Conservation (phyloP, 208 protist species). For the Endotrypanum monterogeii region DNA sequence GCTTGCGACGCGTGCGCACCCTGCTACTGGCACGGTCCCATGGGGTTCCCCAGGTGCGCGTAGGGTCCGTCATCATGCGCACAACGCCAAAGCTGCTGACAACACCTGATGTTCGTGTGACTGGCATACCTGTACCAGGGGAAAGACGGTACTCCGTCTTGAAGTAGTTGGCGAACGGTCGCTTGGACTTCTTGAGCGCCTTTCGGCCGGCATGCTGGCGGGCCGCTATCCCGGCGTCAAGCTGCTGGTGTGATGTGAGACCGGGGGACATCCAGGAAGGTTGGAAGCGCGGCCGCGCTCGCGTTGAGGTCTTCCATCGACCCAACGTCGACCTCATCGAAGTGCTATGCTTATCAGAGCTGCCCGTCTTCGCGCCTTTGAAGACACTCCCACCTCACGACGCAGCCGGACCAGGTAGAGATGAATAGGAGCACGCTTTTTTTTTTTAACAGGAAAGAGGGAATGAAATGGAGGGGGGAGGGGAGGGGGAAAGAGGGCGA, state of each 20-base stretch:
- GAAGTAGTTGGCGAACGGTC: slow-evolving; percentile 84
- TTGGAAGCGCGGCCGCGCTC: slow-evolving; percentile 30
- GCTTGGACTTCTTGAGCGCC: slow-evolving; percentile 66
- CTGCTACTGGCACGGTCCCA: slow-evolving; percentile 52
- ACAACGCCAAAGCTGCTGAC: slow-evolving; percentile 50
- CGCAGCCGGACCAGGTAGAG: background rate
- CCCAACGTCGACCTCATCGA: slow-evolving; percentile 24
- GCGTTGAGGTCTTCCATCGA: slow-evolving; percentile 19
- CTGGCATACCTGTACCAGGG: slow-evolving; percentile 21
- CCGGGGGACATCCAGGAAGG: slow-evolving; percentile 59
- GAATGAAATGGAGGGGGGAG: too few species aligned
- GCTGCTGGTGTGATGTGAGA: slow-evolving; percentile 73
- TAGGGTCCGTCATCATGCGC: slow-evolving; percentile 67
- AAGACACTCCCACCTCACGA: background rate
- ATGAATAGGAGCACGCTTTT: background rate
- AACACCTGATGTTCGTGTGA: slow-evolving; percentile 29
- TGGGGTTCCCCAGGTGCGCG: slow-evolving; percentile 50
- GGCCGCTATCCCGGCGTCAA: slow-evolving; percentile 75
- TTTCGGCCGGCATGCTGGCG: slow-evolving; percentile 75
- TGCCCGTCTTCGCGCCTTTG: background rate
- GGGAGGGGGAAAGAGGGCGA: background rate
- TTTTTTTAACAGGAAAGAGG: background rate
- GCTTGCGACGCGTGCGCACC: slow-evolving; percentile 40
- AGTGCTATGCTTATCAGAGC: background rate
- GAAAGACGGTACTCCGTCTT: slow-evolving; percentile 62